phyloP scores from a whole-genome alignment of 192 early-diverging fungal genomes.

The Coemansia sp. region DNA sequence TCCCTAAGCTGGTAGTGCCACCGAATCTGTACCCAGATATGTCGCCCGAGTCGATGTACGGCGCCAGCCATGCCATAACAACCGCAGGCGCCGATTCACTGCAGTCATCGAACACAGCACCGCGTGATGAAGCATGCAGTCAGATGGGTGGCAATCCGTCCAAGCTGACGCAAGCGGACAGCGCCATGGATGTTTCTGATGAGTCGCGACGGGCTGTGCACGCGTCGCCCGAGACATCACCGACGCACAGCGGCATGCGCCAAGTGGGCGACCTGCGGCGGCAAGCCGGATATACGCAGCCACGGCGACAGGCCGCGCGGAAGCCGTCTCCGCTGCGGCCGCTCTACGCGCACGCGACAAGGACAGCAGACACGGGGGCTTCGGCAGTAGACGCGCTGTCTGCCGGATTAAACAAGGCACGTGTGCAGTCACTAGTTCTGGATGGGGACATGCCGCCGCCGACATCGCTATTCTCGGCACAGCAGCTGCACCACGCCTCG shows the following conservation, averaged over 20 bases:
- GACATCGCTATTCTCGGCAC: not conserved
- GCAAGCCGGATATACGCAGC: slow-evolving; percentile 4
- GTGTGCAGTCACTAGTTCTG: slow-evolving; percentile 46
- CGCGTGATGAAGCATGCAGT: not conserved
- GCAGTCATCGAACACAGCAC: slow-evolving; percentile 8
- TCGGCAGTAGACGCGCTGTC: slow-evolving; percentile 31
- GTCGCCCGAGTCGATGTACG: slow-evolving; percentile 55
- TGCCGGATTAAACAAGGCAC: slow-evolving; percentile 41
- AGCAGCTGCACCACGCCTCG: slow-evolving; percentile 11
- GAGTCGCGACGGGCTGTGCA: not conserved
- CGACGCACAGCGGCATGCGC: not conserved
- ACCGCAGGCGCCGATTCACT: slow-evolving; percentile 7
- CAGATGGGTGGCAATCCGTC: not conserved
- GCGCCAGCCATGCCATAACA: slow-evolving; percentile 40
- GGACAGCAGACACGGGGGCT: slow-evolving; percentile 6
- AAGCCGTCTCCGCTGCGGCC: slow-evolving; percentile 21
- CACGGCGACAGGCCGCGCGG: slow-evolving; percentile 1
- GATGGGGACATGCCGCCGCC: slow-evolving; percentile 15
- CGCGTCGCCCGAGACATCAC: not conserved
- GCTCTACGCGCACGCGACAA: slow-evolving; percentile 4
- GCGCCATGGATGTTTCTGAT: slow-evolving; percentile 13
- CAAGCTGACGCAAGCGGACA: too few relatives aligned
- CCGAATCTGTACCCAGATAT: slow-evolving; percentile 86
- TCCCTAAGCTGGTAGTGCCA: slow-evolving; percentile 68
- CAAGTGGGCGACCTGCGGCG: not conserved